Evolutionary conservation across 2,329 filamentous ascomycete species (phyloP).

Genomic region (Colletotrichum salicis): DNA sequence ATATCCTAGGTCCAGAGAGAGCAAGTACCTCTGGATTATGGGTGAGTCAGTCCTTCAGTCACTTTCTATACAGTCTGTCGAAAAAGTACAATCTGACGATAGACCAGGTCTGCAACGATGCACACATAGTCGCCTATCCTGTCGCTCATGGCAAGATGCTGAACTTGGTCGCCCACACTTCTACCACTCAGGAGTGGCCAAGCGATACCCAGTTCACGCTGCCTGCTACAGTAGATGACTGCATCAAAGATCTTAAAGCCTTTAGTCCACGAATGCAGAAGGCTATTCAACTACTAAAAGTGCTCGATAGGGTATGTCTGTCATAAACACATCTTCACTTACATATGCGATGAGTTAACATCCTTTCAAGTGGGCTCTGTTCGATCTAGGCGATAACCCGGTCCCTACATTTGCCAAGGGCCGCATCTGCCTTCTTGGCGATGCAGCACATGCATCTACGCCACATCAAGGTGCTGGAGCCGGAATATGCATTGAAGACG

Average conservation of each 20-base stretch:
- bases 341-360: background rate
- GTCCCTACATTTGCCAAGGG: constrained; percentile 54
- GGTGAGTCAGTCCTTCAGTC: constrained; percentile 61
- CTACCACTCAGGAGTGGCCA: constrained; percentile 45
- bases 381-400: constrained; percentile 56
- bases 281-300: background rate
- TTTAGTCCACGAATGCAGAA: background rate
- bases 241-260: background rate
- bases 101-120: constrained; percentile 53
- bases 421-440: constrained; percentile 63
- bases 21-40: constrained; percentile 57
- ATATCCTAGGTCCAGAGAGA: constrained; percentile 54
- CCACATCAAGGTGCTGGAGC: constrained; percentile 70
- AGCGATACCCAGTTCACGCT: constrained; percentile 37
- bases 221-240: constrained; percentile 13
- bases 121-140: constrained; percentile 69
- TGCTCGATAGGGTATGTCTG: constrained; percentile 5
- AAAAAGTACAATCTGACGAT: constrained; percentile 37
- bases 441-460: constrained; percentile 71
- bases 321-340: background rate
- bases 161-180: constrained; percentile 62
- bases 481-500: constrained; percentile 67
- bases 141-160: constrained; percentile 64
- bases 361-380: constrained; percentile 54
- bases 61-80: background rate